Percentiles rank a stretch among this genome's conserved stretches.
Evolutionary conservation across 805 yeast genomes (phyloP).

Genomic region (Jamesozyma spencerorum): DNA sequence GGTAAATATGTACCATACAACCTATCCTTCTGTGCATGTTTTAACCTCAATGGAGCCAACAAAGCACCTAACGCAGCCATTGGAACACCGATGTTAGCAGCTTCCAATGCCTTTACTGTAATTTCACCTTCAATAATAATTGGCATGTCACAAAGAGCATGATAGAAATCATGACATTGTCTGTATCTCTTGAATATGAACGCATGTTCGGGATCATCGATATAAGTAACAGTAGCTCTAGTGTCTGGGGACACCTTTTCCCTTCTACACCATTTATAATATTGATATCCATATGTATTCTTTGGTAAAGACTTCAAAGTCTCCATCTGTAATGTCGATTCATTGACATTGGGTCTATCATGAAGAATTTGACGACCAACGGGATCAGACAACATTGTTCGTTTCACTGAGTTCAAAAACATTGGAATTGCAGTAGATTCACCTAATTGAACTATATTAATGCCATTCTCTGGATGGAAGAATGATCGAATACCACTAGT

Average conservation of each 20-base stretch:
- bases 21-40: constrained; percentile 50
- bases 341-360: constrained; percentile 77
- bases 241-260: constrained; percentile 95
- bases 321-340: constrained; percentile 56
- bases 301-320: constrained; percentile 50
- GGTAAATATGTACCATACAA: constrained; percentile 68
- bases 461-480: constrained; percentile 66
- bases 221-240: constrained; percentile 75
- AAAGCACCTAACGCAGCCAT: constrained; percentile 91
- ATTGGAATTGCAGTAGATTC: constrained; percentile 78
- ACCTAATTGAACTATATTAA: constrained; percentile 73
- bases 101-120: constrained; percentile 86
- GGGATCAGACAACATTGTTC: constrained; percentile 65
- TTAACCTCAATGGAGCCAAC: constrained; percentile 78
- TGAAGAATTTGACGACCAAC: constrained; percentile 69
- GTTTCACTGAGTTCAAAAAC: constrained; percentile 52
- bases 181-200: constrained; percentile 89
- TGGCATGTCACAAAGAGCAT: constrained; percentile 83
- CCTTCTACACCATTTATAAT: constrained; percentile 67
- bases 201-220: constrained; percentile 84
- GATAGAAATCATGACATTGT: constrained; percentile 95
- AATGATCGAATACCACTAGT: constrained; percentile 75
- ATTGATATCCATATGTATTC: constrained; percentile 71
- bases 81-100: constrained; percentile 83
- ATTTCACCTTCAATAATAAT: constrained; percentile 94